phyloP scores from a whole-genome alignment of 2,329 filamentous ascomycete species.

The Colletotrichum tabaci region DNA sequence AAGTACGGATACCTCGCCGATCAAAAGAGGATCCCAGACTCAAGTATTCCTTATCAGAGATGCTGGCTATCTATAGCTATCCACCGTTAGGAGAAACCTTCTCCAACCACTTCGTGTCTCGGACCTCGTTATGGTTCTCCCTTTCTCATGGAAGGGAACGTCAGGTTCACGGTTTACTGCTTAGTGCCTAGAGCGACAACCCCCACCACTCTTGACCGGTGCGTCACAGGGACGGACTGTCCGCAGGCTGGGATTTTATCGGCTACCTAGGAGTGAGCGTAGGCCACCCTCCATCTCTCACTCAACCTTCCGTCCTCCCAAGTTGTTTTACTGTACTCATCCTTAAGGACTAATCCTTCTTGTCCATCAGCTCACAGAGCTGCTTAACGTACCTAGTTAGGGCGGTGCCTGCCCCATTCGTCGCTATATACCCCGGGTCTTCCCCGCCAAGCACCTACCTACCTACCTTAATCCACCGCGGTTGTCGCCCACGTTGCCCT shows the following conservation, averaged over 20 bases:
- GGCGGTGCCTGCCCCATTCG: neutral
- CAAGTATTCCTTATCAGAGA: neutral
- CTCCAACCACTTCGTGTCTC: neutral
- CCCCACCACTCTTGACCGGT: conserved; percentile 5
- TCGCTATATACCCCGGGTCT: neutral
- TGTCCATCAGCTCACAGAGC: neutral
- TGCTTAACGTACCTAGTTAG: neutral
- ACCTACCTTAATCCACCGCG: neutral
- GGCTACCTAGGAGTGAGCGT: neutral
- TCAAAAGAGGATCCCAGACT: conserved; percentile 13
- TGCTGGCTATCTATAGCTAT: neutral
- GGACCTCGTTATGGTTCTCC: neutral
- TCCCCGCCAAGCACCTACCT: neutral
- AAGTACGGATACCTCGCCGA: conserved; percentile 1
- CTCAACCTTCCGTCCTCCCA: neutral
- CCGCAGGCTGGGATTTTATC: neutral
- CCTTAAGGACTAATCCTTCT: neutral
- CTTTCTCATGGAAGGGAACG: neutral
- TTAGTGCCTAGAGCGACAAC: neutral
- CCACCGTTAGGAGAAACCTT: neutral
- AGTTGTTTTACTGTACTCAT: neutral
- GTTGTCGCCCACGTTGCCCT: neutral
- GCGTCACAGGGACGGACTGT: conserved; percentile 32
- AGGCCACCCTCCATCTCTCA: neutral
- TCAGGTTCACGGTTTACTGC: neutral